Evolutionary conservation across 192 early-diverging fungal species (phyloP).

Genomic region (Linnemannia zychae): DNA sequence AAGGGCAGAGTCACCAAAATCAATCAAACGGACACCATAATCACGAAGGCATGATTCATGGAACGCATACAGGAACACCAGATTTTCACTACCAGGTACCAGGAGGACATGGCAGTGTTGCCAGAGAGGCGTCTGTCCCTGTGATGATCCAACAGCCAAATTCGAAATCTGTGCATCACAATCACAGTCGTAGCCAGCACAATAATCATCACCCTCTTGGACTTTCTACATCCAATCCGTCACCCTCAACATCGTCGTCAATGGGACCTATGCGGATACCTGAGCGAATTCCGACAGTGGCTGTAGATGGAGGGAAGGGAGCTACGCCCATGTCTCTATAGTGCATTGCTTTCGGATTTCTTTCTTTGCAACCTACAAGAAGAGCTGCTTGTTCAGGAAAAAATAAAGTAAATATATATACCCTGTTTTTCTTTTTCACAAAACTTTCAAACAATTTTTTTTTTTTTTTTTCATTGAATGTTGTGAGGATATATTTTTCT

Average conservation of each 20-base stretch:
- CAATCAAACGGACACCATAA: not conserved
- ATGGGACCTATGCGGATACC: constrained; percentile 38
- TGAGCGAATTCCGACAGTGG: constrained; percentile 26
- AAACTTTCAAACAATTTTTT: not conserved
- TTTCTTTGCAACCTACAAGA: too few relatives aligned
- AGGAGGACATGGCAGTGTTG: not conserved
- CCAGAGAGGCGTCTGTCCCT: constrained; percentile 34
- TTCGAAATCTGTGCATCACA: not conserved
- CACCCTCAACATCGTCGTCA: constrained; percentile 15
- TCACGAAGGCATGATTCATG: not conserved
- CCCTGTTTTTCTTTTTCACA: too few relatives aligned
- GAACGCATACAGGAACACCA: not conserved
- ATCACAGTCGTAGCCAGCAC: too few relatives aligned
- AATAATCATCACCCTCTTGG: not conserved
- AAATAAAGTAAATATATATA: not conserved
- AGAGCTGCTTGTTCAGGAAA: too few relatives aligned
- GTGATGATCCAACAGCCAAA: constrained; percentile 28
- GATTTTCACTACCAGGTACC: constrained; percentile 13
- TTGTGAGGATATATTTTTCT: not conserved
- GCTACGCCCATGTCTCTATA: constrained; percentile 38
- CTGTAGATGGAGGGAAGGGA: constrained; percentile 44
- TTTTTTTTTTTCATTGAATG: not conserved
- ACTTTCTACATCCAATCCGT: constrained; percentile 24
- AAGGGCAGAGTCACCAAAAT: not conserved
- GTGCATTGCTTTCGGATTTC: not conserved